These are phyloP conservation scores for Escallonia rubra DNA, from an alignment of 129 eudicot genomes.

Conservation along the genomic window DNA sequence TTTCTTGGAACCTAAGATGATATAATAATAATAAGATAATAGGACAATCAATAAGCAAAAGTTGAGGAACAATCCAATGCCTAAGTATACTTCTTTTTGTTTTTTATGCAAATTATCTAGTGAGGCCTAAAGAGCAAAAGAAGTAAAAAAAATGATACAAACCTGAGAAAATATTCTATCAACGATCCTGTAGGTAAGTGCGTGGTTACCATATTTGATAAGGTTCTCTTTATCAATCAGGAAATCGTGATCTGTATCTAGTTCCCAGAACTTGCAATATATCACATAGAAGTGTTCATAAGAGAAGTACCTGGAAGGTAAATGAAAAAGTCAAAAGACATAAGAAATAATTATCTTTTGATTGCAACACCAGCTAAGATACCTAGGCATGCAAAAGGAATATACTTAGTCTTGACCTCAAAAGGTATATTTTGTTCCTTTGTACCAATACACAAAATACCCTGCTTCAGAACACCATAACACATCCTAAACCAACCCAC, in stretches of 20 bases:
- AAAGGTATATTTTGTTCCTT: too few relatives aligned
- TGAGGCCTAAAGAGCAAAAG: slow-evolving; percentile 1
- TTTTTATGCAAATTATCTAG: not conserved
- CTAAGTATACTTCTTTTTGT: not conserved
- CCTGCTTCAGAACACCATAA: too few relatives aligned
- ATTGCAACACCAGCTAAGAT: not conserved
- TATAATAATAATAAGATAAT: slow-evolving; percentile 11
- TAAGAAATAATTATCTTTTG: not conserved
- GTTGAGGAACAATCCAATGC: not conserved
- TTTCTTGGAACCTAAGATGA: slow-evolving; percentile 62
- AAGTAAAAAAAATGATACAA: slow-evolving; percentile 15
- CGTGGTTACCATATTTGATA: slow-evolving; percentile 82
- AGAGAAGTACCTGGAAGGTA: slow-evolving; percentile 59
- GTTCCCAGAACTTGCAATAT: slow-evolving; percentile 94
- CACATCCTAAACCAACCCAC: too few relatives aligned
- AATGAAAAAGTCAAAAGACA: not conserved
- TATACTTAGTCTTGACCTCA: too few relatives aligned
- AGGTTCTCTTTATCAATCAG: slow-evolving; percentile 85
- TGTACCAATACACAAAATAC: too few relatives aligned
- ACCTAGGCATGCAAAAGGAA: not conserved
- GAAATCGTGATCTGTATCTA: slow-evolving; percentile 85
- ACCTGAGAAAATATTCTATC: slow-evolving; percentile 94
- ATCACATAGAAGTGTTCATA: slow-evolving; percentile 88
- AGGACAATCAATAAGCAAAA: not conserved
- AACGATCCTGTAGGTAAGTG: slow-evolving; percentile 86